Conservation (phyloP, 202 grass and related monocot genomes). For the Setaria viridis region DNA sequence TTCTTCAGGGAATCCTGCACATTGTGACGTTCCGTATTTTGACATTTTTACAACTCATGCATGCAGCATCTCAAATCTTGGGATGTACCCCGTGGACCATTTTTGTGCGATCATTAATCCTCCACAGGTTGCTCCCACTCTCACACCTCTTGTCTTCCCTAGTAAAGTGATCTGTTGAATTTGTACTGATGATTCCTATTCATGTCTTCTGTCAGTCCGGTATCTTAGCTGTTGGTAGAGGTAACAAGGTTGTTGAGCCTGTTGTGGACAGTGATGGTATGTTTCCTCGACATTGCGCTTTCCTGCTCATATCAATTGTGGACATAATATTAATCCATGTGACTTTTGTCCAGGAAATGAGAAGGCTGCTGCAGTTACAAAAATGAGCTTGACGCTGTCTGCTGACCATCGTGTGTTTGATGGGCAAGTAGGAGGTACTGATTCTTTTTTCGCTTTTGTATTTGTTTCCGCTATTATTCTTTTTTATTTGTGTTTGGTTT, state of each 20-base stretch:
- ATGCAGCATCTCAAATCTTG: conserved; percentile 95
- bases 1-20: conserved; percentile 27
- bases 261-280: conserved; percentile 83
- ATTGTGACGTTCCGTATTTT: conserved; percentile 32
- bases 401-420: conserved; percentile 95
- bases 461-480: neutral
- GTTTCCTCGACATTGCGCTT: conserved; percentile 33
- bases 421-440: conserved; percentile 82
- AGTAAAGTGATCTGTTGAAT: conserved; percentile 1
- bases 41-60: conserved; percentile 28
- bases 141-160: neutral
- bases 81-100: conserved; percentile 95
- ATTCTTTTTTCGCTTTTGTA: neutral
- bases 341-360: conserved; percentile 66
- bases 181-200: conserved; percentile 35
- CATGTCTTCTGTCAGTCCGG: conserved; percentile 61
- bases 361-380: conserved; percentile 72
- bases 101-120: conserved; percentile 99
- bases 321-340: conserved; percentile 10
- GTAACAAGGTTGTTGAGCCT: conserved; percentile 88
- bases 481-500: neutral
- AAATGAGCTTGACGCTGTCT: conserved; percentile 90
- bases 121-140: conserved; percentile 63
- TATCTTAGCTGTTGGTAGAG: conserved; percentile 90
- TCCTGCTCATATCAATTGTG: conserved; percentile 34